A percentile compares a stretch with the other conserved stretches of the same genome.
Evolutionary conservation across 2,329 filamentous ascomycete genomes (phyloP).

Genomic region (Chrysoporthe deuterocubensis): DNA sequence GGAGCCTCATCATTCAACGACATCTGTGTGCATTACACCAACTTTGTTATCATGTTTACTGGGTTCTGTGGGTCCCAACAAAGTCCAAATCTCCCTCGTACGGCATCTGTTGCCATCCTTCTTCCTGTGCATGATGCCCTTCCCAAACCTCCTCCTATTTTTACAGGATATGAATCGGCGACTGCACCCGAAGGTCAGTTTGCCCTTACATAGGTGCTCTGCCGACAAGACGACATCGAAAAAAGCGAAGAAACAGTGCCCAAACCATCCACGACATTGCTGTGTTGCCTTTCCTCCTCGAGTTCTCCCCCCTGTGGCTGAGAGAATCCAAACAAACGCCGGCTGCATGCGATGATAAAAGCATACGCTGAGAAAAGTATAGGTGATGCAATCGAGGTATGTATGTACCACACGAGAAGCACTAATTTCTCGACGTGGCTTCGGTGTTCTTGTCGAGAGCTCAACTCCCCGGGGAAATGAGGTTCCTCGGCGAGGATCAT

Average conservation of each 20-base stretch:
- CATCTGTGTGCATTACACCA: not conserved
- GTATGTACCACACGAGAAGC: not conserved
- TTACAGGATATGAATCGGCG: not conserved
- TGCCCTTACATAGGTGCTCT: conserved; percentile 7
- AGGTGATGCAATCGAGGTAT: not conserved
- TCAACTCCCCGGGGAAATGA: not conserved
- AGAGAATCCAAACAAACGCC: conserved; percentile 4
- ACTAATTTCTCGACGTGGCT: not conserved
- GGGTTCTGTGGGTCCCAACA: conserved; percentile 2
- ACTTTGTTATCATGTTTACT: not conserved
- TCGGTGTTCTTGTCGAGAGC: not conserved
- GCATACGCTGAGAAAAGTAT: not conserved
- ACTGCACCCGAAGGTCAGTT: not conserved
- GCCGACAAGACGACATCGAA: not conserved
- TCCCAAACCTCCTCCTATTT: not conserved
- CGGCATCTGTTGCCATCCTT: not conserved
- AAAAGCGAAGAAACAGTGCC: not conserved
- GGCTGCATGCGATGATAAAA: conserved; percentile 3
- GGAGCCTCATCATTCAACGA: not conserved
- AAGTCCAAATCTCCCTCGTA: not conserved
- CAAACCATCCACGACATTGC: not conserved
- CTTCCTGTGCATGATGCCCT: not conserved
- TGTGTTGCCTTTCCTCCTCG: not conserved
- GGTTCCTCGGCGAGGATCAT: not conserved
- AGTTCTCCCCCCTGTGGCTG: not conserved